phyloP scores from a whole-genome alignment of 2,329 filamentous ascomycete genomes.

The Fusarium temperatum region DNA sequence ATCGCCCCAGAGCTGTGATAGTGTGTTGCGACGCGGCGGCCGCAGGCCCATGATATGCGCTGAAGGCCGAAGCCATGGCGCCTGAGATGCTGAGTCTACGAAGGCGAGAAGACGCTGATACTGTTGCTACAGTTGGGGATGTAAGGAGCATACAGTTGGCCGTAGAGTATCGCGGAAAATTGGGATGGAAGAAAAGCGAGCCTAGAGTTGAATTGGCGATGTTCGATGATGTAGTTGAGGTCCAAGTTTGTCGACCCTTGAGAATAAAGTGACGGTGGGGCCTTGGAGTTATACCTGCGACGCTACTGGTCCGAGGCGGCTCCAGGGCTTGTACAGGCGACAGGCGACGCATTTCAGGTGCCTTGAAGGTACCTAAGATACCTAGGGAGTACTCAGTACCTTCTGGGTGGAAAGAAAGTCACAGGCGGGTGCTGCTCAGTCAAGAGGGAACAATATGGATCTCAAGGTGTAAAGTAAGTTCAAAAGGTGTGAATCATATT shows the following conservation, averaged over 20 bases:
- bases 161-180: neutral
- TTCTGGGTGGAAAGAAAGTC: neutral
- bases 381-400: too few species aligned
- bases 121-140: neutral
- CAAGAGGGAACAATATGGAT: neutral
- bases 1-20: constrained; percentile 79
- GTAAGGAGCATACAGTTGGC: constrained; percentile 38
- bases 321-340: constrained; percentile 40
- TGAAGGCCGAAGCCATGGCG: constrained; percentile 54
- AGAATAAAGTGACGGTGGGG: constrained; percentile 25
- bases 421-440: neutral
- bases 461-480: neutral
- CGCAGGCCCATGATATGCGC: constrained; percentile 48
- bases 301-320: constrained; percentile 34
- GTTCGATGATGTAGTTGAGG: constrained; percentile 30
- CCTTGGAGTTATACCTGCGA: neutral
- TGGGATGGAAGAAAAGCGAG: neutral
- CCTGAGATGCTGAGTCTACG: constrained; percentile 38
- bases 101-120: constrained; percentile 28
- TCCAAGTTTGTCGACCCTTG: constrained; percentile 30
- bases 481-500: neutral
- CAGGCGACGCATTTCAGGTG: constrained; percentile 31
- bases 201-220: neutral
- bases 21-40: constrained; percentile 57
- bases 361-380: too few species aligned